A percentile compares a stretch with the other conserved stretches of the same genome.
phyloP scores from a whole-genome alignment of 805 yeast species.

The Barnettozyma botsteinii region DNA sequence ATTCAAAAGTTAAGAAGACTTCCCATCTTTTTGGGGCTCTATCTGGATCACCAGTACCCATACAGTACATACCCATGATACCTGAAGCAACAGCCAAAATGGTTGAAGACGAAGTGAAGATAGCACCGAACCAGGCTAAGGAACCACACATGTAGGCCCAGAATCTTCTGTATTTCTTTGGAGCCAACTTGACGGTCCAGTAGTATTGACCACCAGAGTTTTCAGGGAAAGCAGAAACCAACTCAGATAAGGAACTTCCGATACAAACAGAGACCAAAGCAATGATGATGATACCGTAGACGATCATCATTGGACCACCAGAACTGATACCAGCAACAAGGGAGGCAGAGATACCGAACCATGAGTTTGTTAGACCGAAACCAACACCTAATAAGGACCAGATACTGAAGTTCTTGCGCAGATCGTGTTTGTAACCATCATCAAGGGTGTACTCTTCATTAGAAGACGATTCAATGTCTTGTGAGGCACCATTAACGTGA shows the following conservation, averaged over 20 bases:
- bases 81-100: conserved; percentile 46
- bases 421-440: conserved; percentile 16
- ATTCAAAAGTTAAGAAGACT: conserved; percentile 42
- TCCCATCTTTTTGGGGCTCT: conserved; percentile 43
- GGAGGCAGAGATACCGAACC: conserved; percentile 56
- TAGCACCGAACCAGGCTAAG: conserved; percentile 54
- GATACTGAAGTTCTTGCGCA: conserved; percentile 30
- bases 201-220: conserved; percentile 54
- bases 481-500: neutral
- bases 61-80: conserved; percentile 43
- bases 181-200: conserved; percentile 50
- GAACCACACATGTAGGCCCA: conserved; percentile 50
- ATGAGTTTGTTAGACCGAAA: conserved; percentile 52
- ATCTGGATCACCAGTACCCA: conserved; percentile 30
- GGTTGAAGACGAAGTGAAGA: conserved; percentile 55
- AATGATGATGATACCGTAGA: conserved; percentile 50
- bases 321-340: conserved; percentile 46
- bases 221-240: conserved; percentile 43
- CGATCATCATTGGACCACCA: conserved; percentile 52
- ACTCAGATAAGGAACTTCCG: conserved; percentile 44
- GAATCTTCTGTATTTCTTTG: conserved; percentile 29
- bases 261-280: conserved; percentile 41
- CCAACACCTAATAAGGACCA: conserved; percentile 49
- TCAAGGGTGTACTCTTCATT: neutral
- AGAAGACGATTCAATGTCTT: neutral